Base-by-base conservation (phyloP, 495 filamentous ascomycete genomes). In the Cercophora samala region DNA sequence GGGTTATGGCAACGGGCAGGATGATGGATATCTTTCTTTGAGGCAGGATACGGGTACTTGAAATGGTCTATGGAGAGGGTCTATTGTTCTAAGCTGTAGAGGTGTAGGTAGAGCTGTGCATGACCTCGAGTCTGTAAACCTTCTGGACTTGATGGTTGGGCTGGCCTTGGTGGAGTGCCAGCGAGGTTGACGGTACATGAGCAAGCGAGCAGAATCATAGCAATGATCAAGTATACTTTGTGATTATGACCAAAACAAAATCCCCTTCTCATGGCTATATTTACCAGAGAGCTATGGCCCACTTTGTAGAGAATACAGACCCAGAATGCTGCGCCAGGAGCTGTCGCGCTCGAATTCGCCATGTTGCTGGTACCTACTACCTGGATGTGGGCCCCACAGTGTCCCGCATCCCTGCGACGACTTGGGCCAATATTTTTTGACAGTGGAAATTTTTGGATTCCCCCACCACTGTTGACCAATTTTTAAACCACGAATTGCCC, bases 341-440 rank as follows among this genome's bases (percentile, higher is more conserved):
- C 54, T 11, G 5, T 29, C 58, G 23, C 58, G 24, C 26, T 18
- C 18, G 3, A 17, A 56, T 18, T 17, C 37, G 21, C n/a, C 58
- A 60, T 25, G 58, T 60, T 5, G 37, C 13, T 24, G 55, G 32
- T 37, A 65, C 53, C 13, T 24, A 29, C 21, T 37, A 65, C 53
- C 26, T 64, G 19, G 22, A 26, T 26, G 46, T 56, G 62, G 53
- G 53, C 22, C 58, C 17, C 23, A 23, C 58, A 18, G 26, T 29
- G 26, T 25, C 58, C 58, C 58, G 26, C 23, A 42, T 62, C 60
- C 60, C 26, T 62, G 60, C 60, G n/a, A 25, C 26, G 60, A 18
- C n/a, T 62, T 62, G 25, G 60, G 17, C 60, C 60, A 18, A 68
- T 71, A 63, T 63, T 68, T 71, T 72, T 71, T 53, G 59, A 56